Base-by-base conservation (phyloP, 148 eudicot species). In the Vaccinium vitisidaea region DNA sequence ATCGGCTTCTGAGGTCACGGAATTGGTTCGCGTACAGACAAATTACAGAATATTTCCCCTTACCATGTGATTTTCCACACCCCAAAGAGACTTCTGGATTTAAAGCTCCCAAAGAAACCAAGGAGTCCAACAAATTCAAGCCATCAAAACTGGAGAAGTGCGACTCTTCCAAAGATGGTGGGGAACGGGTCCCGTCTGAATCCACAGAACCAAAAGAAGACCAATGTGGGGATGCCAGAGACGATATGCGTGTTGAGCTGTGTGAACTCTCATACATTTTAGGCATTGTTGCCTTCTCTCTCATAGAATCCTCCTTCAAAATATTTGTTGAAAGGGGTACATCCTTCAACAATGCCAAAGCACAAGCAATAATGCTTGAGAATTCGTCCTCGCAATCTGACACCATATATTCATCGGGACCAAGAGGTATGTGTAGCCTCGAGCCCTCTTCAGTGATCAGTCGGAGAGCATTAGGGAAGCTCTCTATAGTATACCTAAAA, bases 351-450 rank as follows among this genome's bases (percentile, higher is more conserved):
- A 90, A 83, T 49, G 96, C 93, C 74, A 97, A 82, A 71, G 95
- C 98, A 88, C 98, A 97, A 54, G 99, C 95, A 71, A 95, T 88
- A 65, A 90, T 90, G 88, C 98, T 97, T 19, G 99, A 97, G 71
- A 92, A 88, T 90, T 97, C 99, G 86, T 93, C 93, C 79, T 94
- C 99, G 84, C 90, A 91, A 79, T 94, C 98, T 1, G 96, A 94
- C 73, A 95, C 92, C 87, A 94, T 84, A 83, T 88, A 90, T 80
- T 92, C 90, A 82, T 87, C 89, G 32, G 65, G 58, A 82, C 88
- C 90, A 43, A 97, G 88, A 86, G 96, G 97, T 83, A 94, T 89
- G 81, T 97, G 96, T 59, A 95, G 87, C 91, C 94, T 93, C 54
- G 91, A 88, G n/a, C 94, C 96, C 91, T 91, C 95, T 15, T 93